Evolutionary conservation across 257 asterid genomes (phyloP).

Genomic region (Solanum lycopersicoides): DNA sequence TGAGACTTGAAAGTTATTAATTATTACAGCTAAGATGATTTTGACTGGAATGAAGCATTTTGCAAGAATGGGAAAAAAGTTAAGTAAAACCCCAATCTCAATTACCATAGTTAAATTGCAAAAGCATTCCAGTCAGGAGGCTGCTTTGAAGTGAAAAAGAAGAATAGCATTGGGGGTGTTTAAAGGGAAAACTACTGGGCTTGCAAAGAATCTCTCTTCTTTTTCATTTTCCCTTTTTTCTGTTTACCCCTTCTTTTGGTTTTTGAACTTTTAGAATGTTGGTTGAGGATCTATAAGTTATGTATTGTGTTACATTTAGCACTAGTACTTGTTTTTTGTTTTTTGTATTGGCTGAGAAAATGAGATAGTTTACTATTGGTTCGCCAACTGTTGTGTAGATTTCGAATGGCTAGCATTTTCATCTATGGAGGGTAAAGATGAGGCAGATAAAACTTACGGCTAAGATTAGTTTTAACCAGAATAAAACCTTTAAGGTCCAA

Average conservation of each 20-base stretch:
- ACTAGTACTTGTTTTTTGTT: neutral
- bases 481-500: neutral
- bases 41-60: neutral
- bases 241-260: neutral
- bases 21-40: neutral
- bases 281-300: neutral
- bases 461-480: neutral
- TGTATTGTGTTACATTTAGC: neutral
- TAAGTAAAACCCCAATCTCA: neutral
- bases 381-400: neutral
- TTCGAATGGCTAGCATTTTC: neutral
- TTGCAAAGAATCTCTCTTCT: neutral
- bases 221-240: neutral
- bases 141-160: neutral
- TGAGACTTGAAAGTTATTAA: neutral
- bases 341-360: neutral
- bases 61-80: neutral
- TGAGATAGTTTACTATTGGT: neutral
- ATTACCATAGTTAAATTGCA: neutral
- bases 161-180: neutral
- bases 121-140: neutral
- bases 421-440: neutral
- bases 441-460: neutral
- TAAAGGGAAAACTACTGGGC: neutral
- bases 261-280: neutral